Evolutionary conservation across 148 eudicot species (phyloP).

Genomic region (Chenopodium album): DNA sequence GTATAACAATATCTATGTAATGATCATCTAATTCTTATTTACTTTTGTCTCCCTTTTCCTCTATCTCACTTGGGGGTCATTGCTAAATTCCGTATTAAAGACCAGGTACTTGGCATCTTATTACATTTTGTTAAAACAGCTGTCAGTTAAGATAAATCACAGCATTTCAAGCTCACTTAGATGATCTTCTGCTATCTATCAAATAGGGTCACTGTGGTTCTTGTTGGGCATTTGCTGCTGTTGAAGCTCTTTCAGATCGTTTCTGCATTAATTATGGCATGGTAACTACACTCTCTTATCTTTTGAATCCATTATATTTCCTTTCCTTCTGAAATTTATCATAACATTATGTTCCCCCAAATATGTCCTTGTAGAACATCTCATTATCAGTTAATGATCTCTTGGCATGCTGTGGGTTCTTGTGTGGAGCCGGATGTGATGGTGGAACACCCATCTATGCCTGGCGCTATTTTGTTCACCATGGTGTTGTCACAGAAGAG

Average conservation of each 20-base stretch:
- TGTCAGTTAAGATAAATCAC: not conserved
- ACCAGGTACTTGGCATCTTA: constrained; percentile 18
- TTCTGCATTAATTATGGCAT: constrained; percentile 69
- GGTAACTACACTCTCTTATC: constrained; percentile 33
- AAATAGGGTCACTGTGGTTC: constrained; percentile 97
- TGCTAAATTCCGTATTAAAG: constrained; percentile 15
- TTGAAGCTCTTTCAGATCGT: constrained; percentile 87
- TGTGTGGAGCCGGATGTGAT: constrained; percentile 88
- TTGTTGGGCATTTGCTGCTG: constrained; percentile 99
- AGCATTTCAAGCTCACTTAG: constrained; percentile 9
- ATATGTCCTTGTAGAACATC: constrained; percentile 47
- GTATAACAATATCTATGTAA: not conserved
- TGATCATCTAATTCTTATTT: constrained; percentile 27
- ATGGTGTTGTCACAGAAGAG: constrained; percentile 85
- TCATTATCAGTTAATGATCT: constrained; percentile 88
- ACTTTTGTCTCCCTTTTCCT: not conserved
- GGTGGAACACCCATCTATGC: constrained; percentile 85
- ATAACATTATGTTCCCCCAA: constrained; percentile 6
- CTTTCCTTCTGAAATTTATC: not conserved
- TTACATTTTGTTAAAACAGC: not conserved
- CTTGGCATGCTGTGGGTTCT: constrained; percentile 88
- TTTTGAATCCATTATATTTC: not conserved
- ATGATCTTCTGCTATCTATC: constrained; percentile 14
- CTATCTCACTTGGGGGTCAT: not conserved
- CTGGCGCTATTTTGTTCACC: constrained; percentile 71